phyloP scores from a whole-genome alignment of 352 stramenopile genomes.

The Elongisporangium prolatum region DNA sequence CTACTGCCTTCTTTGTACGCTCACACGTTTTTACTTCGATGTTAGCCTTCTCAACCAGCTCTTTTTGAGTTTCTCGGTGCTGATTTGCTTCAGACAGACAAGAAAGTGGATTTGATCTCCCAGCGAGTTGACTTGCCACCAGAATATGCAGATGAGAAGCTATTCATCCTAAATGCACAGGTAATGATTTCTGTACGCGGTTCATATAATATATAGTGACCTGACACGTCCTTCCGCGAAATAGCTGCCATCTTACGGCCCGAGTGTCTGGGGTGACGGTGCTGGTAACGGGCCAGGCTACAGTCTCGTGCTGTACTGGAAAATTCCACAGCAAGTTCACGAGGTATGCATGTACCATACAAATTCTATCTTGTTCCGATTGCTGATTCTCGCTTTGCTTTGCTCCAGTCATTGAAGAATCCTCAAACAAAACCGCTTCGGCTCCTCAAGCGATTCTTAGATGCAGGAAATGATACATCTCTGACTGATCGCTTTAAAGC shows the following conservation, averaged over 20 bases:
- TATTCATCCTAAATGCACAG: slow-evolving; percentile 84
- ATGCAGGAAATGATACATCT: slow-evolving; percentile 53
- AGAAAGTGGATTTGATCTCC: slow-evolving; percentile 72
- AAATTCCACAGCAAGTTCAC: slow-evolving; percentile 55
- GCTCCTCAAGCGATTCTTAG: slow-evolving; percentile 69
- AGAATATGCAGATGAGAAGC: slow-evolving; percentile 41
- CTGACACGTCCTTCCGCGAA: too few relatives aligned
- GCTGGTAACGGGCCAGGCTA: slow-evolving; percentile 64
- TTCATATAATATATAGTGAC: too few relatives aligned
- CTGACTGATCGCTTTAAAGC: slow-evolving; percentile 84
- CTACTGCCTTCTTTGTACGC: not conserved
- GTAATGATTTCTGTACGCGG: slow-evolving; percentile 21
- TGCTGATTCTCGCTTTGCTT: not conserved
- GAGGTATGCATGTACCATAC: slow-evolving; percentile 24
- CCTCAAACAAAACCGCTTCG: slow-evolving; percentile 49
- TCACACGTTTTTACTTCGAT: not conserved
- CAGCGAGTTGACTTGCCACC: slow-evolving; percentile 63
- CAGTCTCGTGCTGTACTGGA: slow-evolving; percentile 79
- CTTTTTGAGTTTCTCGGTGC: slow-evolving; percentile 79
- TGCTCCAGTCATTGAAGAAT: slow-evolving; percentile 44
- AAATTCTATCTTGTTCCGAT: not conserved
- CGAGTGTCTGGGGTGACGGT: slow-evolving; percentile 66
- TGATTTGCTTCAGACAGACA: slow-evolving; percentile 61
- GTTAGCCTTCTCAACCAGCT: slow-evolving; percentile 42
- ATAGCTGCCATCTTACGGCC: slow-evolving; percentile 75